A percentile compares a stretch with the other conserved stretches of the same genome.
These are phyloP conservation scores for Cladophialophora bantiana DNA, from an alignment of 2,329 filamentous ascomycete species.

Conservation along the genomic window DNA sequence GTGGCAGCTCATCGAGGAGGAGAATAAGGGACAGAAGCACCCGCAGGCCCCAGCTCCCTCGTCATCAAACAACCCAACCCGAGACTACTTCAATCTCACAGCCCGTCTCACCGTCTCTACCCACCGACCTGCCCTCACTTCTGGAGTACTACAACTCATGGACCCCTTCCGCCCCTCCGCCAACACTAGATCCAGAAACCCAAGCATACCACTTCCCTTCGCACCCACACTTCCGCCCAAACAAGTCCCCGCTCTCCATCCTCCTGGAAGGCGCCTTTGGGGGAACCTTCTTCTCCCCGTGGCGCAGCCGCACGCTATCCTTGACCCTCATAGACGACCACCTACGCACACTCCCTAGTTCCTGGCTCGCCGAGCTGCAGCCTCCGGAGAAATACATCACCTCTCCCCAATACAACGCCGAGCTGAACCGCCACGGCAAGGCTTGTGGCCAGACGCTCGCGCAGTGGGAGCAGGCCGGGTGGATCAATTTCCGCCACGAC, in stretches of 20 bases:
- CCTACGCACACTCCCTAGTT: constrained; percentile 51
- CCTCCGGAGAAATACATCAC: constrained; percentile 49
- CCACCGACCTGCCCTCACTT: constrained; percentile 35
- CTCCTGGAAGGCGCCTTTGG: constrained; percentile 62
- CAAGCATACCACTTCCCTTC: constrained; percentile 56
- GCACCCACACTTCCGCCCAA: constrained; percentile 57
- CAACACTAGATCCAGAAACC: constrained; percentile 50
- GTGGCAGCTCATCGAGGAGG: constrained; percentile 2
- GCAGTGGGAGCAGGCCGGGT: constrained; percentile 63
- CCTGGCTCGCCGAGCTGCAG: constrained; percentile 55
- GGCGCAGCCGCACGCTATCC: constrained; percentile 54
- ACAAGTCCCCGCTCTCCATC: constrained; percentile 62
- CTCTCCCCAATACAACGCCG: constrained; percentile 53
- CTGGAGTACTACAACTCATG: constrained; percentile 54
- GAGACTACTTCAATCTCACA: background rate
- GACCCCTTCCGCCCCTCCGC: constrained; percentile 49
- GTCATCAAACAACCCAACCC: background rate
- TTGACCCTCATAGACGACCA: constrained; percentile 56
- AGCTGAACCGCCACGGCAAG: constrained; percentile 62
- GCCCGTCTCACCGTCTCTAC: constrained; percentile 15
- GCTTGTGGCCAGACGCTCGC: constrained; percentile 62
- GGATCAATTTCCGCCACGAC: constrained; percentile 62
- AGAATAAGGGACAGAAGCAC: background rate
- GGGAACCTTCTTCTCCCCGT: constrained; percentile 59
- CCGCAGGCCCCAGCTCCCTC: background rate